These are phyloP conservation scores for Coemansia sp. DNA, from an alignment of 371 early-diverging fungal genomes.

Conservation along the genomic window DNA sequence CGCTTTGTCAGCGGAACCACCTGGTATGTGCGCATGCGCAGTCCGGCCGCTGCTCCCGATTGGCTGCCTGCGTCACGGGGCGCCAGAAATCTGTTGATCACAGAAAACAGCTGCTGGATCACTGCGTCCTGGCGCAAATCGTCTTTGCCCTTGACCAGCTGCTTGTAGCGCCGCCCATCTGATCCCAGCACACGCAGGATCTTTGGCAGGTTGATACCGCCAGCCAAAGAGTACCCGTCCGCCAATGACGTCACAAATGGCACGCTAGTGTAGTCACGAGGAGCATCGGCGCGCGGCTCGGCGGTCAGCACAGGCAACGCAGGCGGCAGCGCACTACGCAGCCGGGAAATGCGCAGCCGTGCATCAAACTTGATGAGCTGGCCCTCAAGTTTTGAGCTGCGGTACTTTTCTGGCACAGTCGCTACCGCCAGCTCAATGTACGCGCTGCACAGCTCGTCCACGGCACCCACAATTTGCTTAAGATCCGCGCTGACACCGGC, in stretches of 20 bases:
- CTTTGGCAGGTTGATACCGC: conserved; percentile 57
- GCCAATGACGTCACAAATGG: conserved; percentile 32
- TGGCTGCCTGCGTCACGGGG: neutral
- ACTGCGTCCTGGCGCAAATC: conserved; percentile 56
- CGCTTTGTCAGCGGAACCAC: conserved; percentile 92
- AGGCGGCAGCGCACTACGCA: conserved; percentile 30
- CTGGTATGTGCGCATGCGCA: conserved; percentile 79
- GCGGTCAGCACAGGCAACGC: conserved; percentile 50
- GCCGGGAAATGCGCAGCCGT: conserved; percentile 26
- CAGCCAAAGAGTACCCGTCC: conserved; percentile 50
- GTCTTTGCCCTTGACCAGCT: conserved; percentile 58
- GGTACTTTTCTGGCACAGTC: conserved; percentile 46
- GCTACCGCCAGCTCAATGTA: conserved; percentile 46
- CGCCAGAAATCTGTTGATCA: conserved; percentile 46
- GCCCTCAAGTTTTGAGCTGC: conserved; percentile 14
- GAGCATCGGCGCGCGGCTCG: conserved; percentile 26
- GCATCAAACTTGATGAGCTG: conserved; percentile 21
- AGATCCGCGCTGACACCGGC: conserved; percentile 11
- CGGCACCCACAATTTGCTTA: conserved; percentile 23
- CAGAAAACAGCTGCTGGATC: conserved; percentile 51
- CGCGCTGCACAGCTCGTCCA: conserved; percentile 37
- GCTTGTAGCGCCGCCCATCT: conserved; percentile 51
- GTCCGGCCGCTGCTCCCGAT: conserved; percentile 17
- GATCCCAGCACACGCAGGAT: conserved; percentile 48
- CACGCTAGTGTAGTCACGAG: conserved; percentile 43